Conservation (phyloP, 2,329 filamentous ascomycete species). For the Leptoxyphium fumago region DNA sequence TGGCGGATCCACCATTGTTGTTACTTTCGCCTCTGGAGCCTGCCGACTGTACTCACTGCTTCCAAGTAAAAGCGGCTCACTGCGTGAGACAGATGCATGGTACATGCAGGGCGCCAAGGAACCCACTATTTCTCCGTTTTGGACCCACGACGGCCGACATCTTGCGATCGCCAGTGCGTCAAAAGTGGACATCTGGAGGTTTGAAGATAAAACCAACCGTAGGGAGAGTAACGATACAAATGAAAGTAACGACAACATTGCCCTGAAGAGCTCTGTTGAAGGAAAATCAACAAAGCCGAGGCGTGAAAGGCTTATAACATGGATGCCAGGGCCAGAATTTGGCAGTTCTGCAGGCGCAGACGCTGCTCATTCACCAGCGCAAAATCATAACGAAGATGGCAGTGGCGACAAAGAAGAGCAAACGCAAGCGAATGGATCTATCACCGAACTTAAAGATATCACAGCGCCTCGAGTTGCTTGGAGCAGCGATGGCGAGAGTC, state of each 20-base stretch:
- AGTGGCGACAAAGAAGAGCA: neutral
- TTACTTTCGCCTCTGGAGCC: neutral
- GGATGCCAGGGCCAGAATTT: neutral
- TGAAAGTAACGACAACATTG: neutral
- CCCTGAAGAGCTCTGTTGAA: too few species aligned
- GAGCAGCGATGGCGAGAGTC: neutral
- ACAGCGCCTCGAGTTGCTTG: neutral
- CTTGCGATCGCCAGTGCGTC: slow-evolving; percentile 1
- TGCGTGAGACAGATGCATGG: slow-evolving; percentile 1
- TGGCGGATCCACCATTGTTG: slow-evolving; percentile 2
- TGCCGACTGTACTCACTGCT: neutral
- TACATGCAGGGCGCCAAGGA: slow-evolving; percentile 5
- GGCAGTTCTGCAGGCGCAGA: neutral
- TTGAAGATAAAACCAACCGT: neutral
- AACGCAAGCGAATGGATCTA: too few species aligned
- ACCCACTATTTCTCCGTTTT: neutral
- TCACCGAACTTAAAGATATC: neutral
- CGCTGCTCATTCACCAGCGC: neutral
- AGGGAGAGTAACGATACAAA: neutral
- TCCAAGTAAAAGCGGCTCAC: neutral
- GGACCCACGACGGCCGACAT: slow-evolving; percentile 8
- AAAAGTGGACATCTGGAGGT: neutral
- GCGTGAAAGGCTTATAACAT: neutral
- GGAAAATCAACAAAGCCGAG: neutral
- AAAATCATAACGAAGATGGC: neutral